Base-by-base conservation (phyloP, 2,329 filamentous ascomycete species). In the Geosmithia putterillii region DNA sequence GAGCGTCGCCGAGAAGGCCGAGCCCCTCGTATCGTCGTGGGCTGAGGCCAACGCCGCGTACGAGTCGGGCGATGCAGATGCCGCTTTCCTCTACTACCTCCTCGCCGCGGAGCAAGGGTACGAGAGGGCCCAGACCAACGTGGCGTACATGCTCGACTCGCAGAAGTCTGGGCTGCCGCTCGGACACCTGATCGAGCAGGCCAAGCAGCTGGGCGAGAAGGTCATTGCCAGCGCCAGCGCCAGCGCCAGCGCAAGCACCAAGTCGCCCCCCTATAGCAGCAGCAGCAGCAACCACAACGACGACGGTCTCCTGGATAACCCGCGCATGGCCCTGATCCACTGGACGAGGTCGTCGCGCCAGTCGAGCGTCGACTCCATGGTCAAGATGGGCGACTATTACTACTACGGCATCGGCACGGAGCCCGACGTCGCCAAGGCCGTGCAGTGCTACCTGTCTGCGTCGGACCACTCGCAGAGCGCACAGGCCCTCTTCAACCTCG, bases 381-480 rank as follows among this genome's bases (percentile, higher is more conserved):
- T 98, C 50, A 98, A 98, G 65, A 95, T 96, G 84, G 92, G 92
- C 35, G 94, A 98, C 63, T 96, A 96, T 62, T 96, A 98, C 60
- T 79, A 94, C 25, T 65, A 77, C 44, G 92, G 92, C 7, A 75
- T 89, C 20, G 90, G 90, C 3, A 76, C 83, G 1, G 67, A 76
- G 7, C 54, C 68, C 0, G 84, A 94, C 50, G 67, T 84, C 17
- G 81, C 89, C 52, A 95, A 95, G 61, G 94, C 94, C 6, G 88
- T 89, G 0, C 81, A 84, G 38, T 98, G 92, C 66, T 98, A 98
- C 55, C 83, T 85, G 43, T 85, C 86, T 4, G 92, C 92, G 2
- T 89, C 89, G 0, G 92, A 98, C 57, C 88, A 85, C 46, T 81
- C 90, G 52, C 83, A 88, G 56, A 94, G 87, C 52, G 92, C 90